A percentile compares a stretch with the other conserved stretches of the same genome.
Conservation (phyloP, 2,329 filamentous ascomycete genomes). For the Chaetomium globosum region DNA sequence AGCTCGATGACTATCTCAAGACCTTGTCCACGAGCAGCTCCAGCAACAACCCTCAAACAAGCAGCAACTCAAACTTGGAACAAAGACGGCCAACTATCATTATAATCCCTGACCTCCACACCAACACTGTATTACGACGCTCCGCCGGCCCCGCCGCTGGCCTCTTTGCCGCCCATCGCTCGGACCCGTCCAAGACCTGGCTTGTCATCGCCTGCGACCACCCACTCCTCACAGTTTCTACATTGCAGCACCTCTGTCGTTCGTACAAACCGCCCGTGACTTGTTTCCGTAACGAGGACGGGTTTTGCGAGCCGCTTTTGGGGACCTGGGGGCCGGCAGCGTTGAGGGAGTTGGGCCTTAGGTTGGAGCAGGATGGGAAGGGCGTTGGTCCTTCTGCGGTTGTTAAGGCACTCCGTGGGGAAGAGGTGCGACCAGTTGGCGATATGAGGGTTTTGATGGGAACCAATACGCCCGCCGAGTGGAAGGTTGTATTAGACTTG, state of each 20-base stretch:
- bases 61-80: too few relatives aligned
- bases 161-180: slow-evolving; percentile 40
- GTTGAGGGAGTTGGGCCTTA: slow-evolving; percentile 32
- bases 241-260: slow-evolving; percentile 38
- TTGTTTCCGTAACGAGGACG: slow-evolving; percentile 41
- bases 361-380: background rate
- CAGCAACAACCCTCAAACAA: background rate
- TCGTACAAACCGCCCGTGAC: slow-evolving; percentile 39
- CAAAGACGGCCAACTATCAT: background rate
- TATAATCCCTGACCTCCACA: slow-evolving; percentile 11
- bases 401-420: slow-evolving; percentile 19
- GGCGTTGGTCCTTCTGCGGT: slow-evolving; percentile 26
- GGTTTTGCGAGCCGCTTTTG: slow-evolving; percentile 43
- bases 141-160: slow-evolving; percentile 33
- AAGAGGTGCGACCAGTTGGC: background rate
- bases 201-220: slow-evolving; percentile 43
- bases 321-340: slow-evolving; percentile 43
- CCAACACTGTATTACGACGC: background rate
- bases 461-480: background rate
- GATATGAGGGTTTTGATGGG: background rate
- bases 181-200: slow-evolving; percentile 38
- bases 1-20: slow-evolving; percentile 17
- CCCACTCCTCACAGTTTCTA: slow-evolving; percentile 39
- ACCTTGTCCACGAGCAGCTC: background rate
- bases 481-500: background rate